A percentile compares a stretch with the other conserved stretches of the same genome.
Evolutionary conservation across 441 rosid species (phyloP).

Genomic region (Flueggea neowawraea): DNA sequence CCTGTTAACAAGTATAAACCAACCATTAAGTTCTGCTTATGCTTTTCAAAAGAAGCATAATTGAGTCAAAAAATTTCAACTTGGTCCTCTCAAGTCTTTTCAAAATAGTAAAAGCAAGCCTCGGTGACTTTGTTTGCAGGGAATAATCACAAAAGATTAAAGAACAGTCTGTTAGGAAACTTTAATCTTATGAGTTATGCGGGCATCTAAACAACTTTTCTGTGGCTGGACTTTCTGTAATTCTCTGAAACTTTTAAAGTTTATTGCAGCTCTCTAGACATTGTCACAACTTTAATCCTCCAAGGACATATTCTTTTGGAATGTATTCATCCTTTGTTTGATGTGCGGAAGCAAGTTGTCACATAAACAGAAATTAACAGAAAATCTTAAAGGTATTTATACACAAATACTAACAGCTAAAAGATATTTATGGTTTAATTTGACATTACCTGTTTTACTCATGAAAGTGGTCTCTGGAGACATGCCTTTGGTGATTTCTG

Average conservation of each 20-base stretch:
- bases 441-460: constrained; percentile 43
- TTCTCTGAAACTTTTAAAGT: constrained; percentile 2
- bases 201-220: constrained; percentile 1
- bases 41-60: neutral
- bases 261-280: constrained; percentile 5
- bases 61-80: too few relatives aligned
- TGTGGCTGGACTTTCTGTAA: constrained; percentile 2
- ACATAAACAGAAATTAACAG: neutral
- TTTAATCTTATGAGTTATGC: neutral
- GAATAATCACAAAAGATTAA: neutral
- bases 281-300: neutral
- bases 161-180: neutral
- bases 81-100: too few relatives aligned
- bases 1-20: constrained; percentile 30
- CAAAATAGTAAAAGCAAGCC: too few relatives aligned
- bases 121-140: neutral
- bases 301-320: constrained; percentile 4
- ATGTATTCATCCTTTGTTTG: constrained; percentile 13
- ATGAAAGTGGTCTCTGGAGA: constrained; percentile 28
- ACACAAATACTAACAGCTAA: too few relatives aligned
- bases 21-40: neutral
- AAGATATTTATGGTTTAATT: neutral
- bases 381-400: neutral
- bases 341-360: neutral
- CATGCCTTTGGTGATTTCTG: constrained; percentile 38